A percentile compares a stretch with the other conserved stretches of the same genome.
phyloP scores from a whole-genome alignment of 1,284 basidiomycete genomes.

The Leccinum subatratum region DNA sequence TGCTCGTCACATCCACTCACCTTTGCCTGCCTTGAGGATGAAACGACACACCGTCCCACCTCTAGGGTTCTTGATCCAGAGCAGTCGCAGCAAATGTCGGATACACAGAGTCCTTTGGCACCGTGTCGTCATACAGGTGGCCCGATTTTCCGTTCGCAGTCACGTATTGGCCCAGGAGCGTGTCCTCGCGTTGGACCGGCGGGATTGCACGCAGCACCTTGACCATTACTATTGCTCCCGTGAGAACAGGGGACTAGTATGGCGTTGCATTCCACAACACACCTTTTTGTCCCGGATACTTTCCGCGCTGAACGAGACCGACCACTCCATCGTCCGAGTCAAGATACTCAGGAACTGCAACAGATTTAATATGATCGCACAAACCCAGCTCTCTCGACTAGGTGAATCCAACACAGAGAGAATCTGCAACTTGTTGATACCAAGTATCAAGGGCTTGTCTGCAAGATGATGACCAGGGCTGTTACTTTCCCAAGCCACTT shows the following conservation, averaged over 20 bases:
- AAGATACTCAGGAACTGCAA: conserved; percentile 88
- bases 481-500: no score
- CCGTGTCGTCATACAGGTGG: conserved; percentile 93
- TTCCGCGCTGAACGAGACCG: conserved; percentile 93
- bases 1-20: conserved; percentile 40
- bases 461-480: no score
- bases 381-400: neutral
- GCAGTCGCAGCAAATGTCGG: conserved; percentile 87
- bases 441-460: no score
- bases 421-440: no score
- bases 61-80: conserved; percentile 85
- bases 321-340: conserved; percentile 80
- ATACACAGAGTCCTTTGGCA: conserved; percentile 85
- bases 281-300: conserved; percentile 98
- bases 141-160: conserved; percentile 86
- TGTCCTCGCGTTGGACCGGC: conserved; percentile 72
- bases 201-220: conserved; percentile 90
- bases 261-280: conserved; percentile 15
- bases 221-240: conserved; percentile 45
- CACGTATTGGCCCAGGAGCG: conserved; percentile 89
- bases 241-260: conserved; percentile 16
- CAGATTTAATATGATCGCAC: conserved; percentile 56
- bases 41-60: conserved; percentile 97
- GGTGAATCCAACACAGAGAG: no score
- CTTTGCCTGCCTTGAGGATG: conserved; percentile 95